Conservation (phyloP, 169 alveolate species). For the Besnoitia besnoiti region DNA sequence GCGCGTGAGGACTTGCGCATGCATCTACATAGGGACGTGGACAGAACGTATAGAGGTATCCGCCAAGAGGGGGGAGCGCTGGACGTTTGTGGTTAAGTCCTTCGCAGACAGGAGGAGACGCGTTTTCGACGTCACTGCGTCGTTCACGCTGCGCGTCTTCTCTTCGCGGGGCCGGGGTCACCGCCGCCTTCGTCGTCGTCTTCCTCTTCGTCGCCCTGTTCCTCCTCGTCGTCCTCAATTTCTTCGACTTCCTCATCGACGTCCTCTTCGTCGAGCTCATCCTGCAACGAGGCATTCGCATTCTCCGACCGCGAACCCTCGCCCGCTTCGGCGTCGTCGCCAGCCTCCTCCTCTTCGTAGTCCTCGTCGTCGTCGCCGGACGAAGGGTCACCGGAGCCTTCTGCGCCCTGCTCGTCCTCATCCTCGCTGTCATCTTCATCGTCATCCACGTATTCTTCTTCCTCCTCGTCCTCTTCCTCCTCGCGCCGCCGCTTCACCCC, state of each 20-base stretch:
- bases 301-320: neutral
- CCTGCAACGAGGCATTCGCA: neutral
- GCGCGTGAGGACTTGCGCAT: neutral
- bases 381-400: neutral
- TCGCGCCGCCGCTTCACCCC: neutral
- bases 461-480: slow-evolving; percentile 19
- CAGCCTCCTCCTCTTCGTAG: neutral
- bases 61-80: neutral
- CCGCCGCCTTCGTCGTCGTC: neutral
- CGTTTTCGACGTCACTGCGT: neutral
- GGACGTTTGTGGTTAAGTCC: neutral
- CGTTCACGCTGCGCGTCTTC: neutral
- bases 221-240: neutral
- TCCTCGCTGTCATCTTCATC: neutral
- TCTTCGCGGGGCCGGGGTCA: slow-evolving; percentile 2
- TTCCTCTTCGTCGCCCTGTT: neutral
- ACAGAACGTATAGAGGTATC: neutral
- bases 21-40: neutral
- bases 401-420: neutral
- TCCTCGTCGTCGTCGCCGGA: neutral
- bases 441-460: neutral
- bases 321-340: neutral
- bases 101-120: neutral
- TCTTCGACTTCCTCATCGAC: neutral
- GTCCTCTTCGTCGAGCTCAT: neutral